A percentile compares a stretch with the other conserved stretches of the same genome.
These are phyloP conservation scores for Ananas comosus DNA, from an alignment of 176 grass and related monocot genomes.

Conservation along the genomic window DNA sequence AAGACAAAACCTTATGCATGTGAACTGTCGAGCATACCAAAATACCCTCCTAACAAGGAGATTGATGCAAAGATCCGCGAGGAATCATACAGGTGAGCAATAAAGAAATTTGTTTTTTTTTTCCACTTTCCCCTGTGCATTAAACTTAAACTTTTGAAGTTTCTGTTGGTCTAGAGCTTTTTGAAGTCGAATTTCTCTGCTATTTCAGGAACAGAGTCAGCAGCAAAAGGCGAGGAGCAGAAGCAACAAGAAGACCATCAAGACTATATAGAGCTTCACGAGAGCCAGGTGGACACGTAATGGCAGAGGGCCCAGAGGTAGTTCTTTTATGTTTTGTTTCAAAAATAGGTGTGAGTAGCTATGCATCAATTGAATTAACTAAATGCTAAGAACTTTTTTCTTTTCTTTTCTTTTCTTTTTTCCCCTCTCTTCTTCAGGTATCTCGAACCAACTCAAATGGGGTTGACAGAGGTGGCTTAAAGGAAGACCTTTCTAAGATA, in stretches of 20 bases:
- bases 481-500: constrained; percentile 29
- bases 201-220: constrained; percentile 45
- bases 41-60: constrained; percentile 74
- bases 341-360: background rate
- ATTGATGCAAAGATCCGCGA: constrained; percentile 62
- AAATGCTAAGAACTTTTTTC: constrained; percentile 4
- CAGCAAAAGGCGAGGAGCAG: constrained; percentile 42
- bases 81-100: constrained; percentile 36
- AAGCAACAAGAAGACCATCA: constrained; percentile 51
- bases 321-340: background rate
- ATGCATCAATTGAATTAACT: constrained; percentile 9
- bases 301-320: constrained; percentile 29
- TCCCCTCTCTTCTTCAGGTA: constrained; percentile 31
- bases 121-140: too few relatives aligned
- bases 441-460: constrained; percentile 30
- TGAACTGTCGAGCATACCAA: constrained; percentile 57
- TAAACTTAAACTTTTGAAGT: too few relatives aligned
- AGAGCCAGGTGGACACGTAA: constrained; percentile 27
- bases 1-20: constrained; percentile 63
- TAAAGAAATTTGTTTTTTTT: background rate
- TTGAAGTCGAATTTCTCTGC: background rate
- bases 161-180: too few relatives aligned
- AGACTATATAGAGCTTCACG: constrained; percentile 46
- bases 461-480: constrained; percentile 24
- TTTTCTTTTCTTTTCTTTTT: constrained; percentile 14